These are phyloP conservation scores for Trichoderma cornu-damae DNA, from an alignment of 2,329 filamentous ascomycete genomes.

Conservation along the genomic window DNA sequence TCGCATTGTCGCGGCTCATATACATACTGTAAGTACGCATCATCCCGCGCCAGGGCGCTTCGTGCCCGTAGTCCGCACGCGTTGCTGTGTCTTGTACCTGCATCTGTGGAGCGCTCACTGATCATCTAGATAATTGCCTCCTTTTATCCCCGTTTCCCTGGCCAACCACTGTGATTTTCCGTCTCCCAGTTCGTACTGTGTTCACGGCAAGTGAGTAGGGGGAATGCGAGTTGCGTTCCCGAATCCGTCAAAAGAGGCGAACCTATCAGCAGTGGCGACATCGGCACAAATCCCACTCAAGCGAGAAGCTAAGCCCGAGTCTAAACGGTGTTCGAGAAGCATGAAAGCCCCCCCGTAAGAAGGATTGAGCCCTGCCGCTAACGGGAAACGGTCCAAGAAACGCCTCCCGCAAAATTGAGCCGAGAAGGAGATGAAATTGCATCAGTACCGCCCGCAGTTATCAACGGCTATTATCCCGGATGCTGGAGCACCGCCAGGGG, in stretches of 20 bases:
- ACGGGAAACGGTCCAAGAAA: conserved; percentile 6
- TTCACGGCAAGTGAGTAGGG: background rate
- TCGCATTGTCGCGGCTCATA: background rate
- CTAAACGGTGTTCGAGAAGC: conserved; percentile 9
- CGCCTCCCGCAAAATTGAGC: conserved; percentile 13
- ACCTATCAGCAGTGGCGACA: background rate
- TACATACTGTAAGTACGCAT: conserved; percentile 10
- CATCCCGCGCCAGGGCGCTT: background rate
- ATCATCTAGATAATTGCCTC: conserved; percentile 2
- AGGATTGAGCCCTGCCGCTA: background rate
- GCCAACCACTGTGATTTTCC: background rate
- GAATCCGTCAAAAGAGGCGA: too few relatives aligned
- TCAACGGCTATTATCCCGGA: conserved; percentile 7
- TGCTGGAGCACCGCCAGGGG: conserved; percentile 4
- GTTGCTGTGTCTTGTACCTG: conserved; percentile 14
- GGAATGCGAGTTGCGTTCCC: background rate
- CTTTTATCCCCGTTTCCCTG: background rate
- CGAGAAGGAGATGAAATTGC: conserved; percentile 11
- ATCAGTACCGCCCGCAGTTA: conserved; percentile 1
- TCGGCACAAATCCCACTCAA: conserved; percentile 4
- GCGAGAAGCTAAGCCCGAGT: background rate
- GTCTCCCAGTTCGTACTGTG: background rate
- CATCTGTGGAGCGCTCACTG: conserved; percentile 8
- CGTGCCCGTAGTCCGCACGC: background rate
- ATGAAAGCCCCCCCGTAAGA: background rate